A percentile compares a stretch with the other conserved stretches of the same genome.
Evolutionary conservation across 305 asterid genomes (phyloP).

Genomic region (Nicotiana rustica): DNA sequence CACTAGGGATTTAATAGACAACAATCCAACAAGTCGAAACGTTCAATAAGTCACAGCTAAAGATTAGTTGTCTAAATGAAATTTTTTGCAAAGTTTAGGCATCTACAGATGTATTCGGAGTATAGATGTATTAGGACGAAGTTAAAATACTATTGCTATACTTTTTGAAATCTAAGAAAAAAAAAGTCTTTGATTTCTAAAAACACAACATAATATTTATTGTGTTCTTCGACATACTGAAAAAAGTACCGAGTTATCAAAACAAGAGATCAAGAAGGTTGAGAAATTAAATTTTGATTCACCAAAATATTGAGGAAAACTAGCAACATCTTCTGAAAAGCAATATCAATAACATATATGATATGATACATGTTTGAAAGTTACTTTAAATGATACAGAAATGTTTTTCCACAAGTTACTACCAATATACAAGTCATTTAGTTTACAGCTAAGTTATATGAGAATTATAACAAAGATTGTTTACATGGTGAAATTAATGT

Average conservation of each 20-base stretch:
- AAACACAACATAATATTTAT: not conserved
- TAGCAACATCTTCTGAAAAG: not conserved
- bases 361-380: not conserved
- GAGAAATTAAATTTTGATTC: not conserved
- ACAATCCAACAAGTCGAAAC: not conserved
- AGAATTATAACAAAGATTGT: not conserved
- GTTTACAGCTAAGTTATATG: too few relatives aligned
- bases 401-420: not conserved
- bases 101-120: not conserved
- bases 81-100: not conserved
- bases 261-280: not conserved
- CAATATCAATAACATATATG: not conserved
- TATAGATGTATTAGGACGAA: not conserved
- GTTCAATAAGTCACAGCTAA: not conserved
- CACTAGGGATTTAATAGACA: not conserved
- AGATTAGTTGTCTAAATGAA: conserved; percentile 14
- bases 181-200: not conserved
- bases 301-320: not conserved
- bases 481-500: not conserved
- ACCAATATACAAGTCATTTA: too few relatives aligned
- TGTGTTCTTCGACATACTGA: not conserved
- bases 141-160: not conserved
- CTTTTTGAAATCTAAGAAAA: not conserved
- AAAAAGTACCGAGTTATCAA: not conserved
- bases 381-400: not conserved